Conservation (phyloP, 306 rosid genomes). For the Lathyrus tuberosus region DNA sequence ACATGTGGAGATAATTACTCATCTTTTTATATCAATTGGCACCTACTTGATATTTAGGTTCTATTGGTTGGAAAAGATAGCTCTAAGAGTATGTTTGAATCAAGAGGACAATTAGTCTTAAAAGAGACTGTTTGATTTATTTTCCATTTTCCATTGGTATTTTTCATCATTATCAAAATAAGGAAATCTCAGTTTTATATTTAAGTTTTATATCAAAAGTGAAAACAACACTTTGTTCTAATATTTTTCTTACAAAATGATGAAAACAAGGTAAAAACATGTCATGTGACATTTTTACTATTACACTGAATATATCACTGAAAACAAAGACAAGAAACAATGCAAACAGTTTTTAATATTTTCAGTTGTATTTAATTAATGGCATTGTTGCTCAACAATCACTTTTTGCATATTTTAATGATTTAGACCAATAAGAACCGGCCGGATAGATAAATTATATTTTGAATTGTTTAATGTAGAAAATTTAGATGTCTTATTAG, state of each 20-base stretch:
- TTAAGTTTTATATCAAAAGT: background rate
- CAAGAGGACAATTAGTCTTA: background rate
- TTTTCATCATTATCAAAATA: conserved; percentile 3
- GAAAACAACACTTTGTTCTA: background rate
- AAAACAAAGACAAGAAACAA: background rate
- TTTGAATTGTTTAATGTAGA: background rate
- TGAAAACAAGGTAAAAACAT: background rate
- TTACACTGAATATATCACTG: background rate
- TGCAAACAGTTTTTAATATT: background rate
- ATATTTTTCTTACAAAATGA: background rate
- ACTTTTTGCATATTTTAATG: background rate
- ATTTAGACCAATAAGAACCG: background rate
- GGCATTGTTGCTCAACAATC: background rate
- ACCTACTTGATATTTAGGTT: background rate
- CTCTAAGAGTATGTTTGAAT: conserved; percentile 13
- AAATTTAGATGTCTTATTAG: too few relatives aligned
- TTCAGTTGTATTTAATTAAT: conserved; percentile 17
- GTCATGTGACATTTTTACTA: background rate
- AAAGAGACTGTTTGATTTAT: background rate
- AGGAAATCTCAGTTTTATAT: background rate
- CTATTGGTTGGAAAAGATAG: conserved; percentile 5
- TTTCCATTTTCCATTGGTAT: conserved; percentile 12
- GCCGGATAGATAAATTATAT: background rate
- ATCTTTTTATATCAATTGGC: background rate
- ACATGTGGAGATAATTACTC: conserved; percentile 8